Evolutionary conservation across 2,329 filamentous ascomycete genomes (phyloP).

Genomic region (Pseudogymnoascus sp.): DNA sequence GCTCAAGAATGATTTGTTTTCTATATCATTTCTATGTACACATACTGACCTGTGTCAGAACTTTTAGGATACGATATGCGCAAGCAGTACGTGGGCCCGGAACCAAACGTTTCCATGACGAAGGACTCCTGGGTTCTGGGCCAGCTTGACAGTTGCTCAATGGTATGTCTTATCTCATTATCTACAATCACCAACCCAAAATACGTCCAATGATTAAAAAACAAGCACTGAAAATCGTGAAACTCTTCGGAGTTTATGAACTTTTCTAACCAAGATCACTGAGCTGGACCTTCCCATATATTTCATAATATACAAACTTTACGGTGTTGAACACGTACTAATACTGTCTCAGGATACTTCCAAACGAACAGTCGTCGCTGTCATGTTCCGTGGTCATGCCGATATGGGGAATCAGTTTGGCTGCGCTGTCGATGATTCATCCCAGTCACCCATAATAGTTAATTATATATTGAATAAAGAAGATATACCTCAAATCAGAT

Average conservation of each 20-base stretch:
- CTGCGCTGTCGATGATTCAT: not conserved
- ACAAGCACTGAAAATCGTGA: slow-evolving; percentile 35
- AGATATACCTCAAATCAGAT: not conserved
- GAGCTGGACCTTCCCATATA: slow-evolving; percentile 21
- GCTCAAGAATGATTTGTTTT: slow-evolving; percentile 5
- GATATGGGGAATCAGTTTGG: not conserved
- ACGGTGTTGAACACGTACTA: slow-evolving; percentile 8
- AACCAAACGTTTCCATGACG: not conserved
- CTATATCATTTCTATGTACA: not conserved
- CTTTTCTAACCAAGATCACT: slow-evolving; percentile 34
- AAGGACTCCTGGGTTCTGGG: not conserved
- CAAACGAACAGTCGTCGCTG: not conserved
- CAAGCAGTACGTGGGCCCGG: not conserved
- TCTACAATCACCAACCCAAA: not conserved
- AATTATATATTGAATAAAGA: slow-evolving; percentile 7
- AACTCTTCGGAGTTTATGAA: slow-evolving; percentile 27
- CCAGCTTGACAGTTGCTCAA: not conserved
- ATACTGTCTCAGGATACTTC: not conserved
- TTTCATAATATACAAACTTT: slow-evolving; percentile 10
- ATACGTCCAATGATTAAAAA: slow-evolving; percentile 29
- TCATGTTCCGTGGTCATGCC: not conserved
- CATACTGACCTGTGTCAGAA: slow-evolving; percentile 8
- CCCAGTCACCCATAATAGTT: not conserved
- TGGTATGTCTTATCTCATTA: not conserved
- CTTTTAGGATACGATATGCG: not conserved